Evolutionary conservation across 768 basidiomycete species (phyloP), one percentile per base, ranked within the genome.

Genomic region (Scleroderma bovista): DNA sequence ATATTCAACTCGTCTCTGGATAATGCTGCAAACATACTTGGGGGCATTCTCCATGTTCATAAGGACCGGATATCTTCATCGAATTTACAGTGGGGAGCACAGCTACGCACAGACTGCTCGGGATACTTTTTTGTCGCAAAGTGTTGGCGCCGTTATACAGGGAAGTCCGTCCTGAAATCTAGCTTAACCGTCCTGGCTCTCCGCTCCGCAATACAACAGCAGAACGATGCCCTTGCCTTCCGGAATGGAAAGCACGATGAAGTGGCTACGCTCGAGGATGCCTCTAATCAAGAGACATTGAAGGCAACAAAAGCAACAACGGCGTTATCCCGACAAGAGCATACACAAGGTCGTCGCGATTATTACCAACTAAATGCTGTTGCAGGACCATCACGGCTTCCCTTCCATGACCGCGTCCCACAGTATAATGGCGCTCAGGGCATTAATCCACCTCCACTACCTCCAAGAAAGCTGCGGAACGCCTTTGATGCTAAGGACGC

Each of bases 51-150:
- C 31, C 72, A 72, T 7, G 69, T 77, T 49, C 82, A 85, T 49
- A 60, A 69, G 45, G 52, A 58, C 29, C 50, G 80, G 23, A 60
- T 81, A 13, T 57, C 62, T 17, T 73, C 79, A 46, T 55, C 65
- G 15, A 64, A 66, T 12, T 60, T 82, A 37, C 77, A 77, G 53
- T 87, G 84, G 83, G 78, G 86, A 55, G 77, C 80, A 1, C 80
- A 84, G 51, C 74, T 85, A 3, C 72, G 88, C 22, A 66, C 72
- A 3, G 73, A 83, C 46, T 84, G 73, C 55, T 83, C 81, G 1
- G 82, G 77, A 1, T 78, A 86, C 49, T 63, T 81, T 44, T 75
- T 82, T 53, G 60, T 75, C 12, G 68, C 76, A 1, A 67, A 59
- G 17, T 52, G 59, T 20, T 46, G 44, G 34, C 50, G 52, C 36